Evolutionary conservation across 345 rosid species (phyloP).

Genomic region (Eucalyptus shirleyi): DNA sequence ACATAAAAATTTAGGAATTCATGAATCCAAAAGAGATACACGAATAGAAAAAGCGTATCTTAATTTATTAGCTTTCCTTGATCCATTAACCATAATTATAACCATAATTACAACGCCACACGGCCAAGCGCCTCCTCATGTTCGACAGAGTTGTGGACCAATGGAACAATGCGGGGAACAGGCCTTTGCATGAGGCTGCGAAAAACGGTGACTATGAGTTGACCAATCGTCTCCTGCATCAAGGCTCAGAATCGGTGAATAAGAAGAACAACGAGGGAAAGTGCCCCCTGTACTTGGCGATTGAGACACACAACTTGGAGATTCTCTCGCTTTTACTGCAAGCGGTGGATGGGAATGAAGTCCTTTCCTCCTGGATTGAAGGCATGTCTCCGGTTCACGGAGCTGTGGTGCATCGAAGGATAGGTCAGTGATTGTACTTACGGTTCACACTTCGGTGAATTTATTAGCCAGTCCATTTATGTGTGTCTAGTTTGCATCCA

Average conservation of each 20-base stretch:
- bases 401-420: neutral
- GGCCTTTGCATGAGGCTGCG: neutral
- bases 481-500: neutral
- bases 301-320: neutral
- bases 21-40: no score
- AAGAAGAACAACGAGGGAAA: neutral
- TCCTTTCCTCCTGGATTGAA: neutral
- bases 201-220: neutral
- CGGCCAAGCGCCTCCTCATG: neutral
- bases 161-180: neutral
- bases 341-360: neutral
- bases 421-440: neutral
- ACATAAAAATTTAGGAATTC: no score
- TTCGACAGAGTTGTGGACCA: no score
- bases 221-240: neutral
- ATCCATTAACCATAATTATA: no score
- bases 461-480: neutral
- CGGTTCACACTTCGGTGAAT: neutral
- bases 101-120: no score
- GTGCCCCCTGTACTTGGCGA: neutral
- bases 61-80: no score
- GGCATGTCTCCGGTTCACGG: neutral
- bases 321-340: neutral
- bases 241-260: neutral
- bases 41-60: no score